These are phyloP conservation scores for Diaporthe eres DNA, from an alignment of 2,329 filamentous ascomycete species.

Conservation along the genomic window DNA sequence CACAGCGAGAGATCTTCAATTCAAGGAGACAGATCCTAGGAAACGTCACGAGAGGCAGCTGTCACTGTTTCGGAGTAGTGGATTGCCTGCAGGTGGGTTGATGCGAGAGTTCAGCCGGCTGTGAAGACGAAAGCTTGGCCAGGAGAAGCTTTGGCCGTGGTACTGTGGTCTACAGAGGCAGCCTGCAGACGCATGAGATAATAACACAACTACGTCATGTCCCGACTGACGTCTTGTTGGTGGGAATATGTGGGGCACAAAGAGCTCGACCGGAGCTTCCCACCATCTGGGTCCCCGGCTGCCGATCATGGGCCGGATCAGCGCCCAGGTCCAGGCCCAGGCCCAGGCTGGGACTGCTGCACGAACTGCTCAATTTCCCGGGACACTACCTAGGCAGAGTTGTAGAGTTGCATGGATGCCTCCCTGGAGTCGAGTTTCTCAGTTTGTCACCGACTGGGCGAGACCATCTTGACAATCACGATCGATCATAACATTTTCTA, in stretches of 20 bases:
- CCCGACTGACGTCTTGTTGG: constrained; percentile 25
- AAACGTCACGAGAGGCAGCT: neutral
- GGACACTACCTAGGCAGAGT: neutral
- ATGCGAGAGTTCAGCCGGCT: neutral
- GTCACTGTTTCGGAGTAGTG: neutral
- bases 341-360: neutral
- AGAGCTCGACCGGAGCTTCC: constrained; percentile 16
- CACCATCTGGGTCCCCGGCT: neutral
- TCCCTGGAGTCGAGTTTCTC: neutral
- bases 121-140: neutral
- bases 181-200: constrained; percentile 5
- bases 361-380: neutral
- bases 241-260: constrained; percentile 15
- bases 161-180: neutral
- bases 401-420: neutral
- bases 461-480: neutral
- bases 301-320: constrained; percentile 22
- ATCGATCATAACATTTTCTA: constrained; percentile 25
- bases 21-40: neutral
- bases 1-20: neutral
- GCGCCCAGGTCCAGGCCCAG: neutral
- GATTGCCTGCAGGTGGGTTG: neutral
- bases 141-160: neutral
- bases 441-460: neutral
- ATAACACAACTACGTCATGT: constrained; percentile 19